Evolutionary conservation across 2,329 filamentous ascomycete genomes (phyloP).

Genomic region (Verticillium zaregamsianum): DNA sequence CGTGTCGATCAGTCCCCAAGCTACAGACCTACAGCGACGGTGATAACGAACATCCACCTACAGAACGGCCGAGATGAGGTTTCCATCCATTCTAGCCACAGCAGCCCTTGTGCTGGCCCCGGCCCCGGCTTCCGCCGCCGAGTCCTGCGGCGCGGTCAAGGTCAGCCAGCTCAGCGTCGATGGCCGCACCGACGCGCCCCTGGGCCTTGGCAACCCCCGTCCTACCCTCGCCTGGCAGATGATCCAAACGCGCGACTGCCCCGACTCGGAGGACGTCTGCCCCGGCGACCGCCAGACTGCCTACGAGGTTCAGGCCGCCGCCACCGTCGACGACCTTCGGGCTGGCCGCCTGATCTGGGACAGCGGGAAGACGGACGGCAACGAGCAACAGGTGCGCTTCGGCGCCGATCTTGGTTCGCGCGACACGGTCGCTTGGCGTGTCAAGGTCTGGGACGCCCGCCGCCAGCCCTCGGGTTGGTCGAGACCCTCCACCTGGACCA

Average conservation of each 20-base stretch:
- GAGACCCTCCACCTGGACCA: slow-evolving; percentile 5
- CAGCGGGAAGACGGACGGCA: not conserved
- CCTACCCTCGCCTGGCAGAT: slow-evolving; percentile 6
- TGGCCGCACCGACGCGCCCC: slow-evolving; percentile 3
- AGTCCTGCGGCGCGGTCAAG: slow-evolving; percentile 4
- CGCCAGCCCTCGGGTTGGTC: slow-evolving; percentile 5
- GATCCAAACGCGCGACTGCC: slow-evolving; percentile 1
- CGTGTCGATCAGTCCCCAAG: not conserved
- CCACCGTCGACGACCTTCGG: slow-evolving; percentile 1
- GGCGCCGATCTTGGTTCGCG: not conserved
- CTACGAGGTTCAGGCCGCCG: slow-evolving; percentile 5
- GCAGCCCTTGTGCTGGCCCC: not conserved
- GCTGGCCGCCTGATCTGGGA: slow-evolving; percentile 6
- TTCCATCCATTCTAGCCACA: not conserved
- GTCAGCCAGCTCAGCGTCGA: slow-evolving; percentile 6
- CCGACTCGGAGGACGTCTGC: not conserved
- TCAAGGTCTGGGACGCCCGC: slow-evolving; percentile 5
- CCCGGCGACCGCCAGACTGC: slow-evolving; percentile 6
- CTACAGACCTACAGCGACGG: not conserved
- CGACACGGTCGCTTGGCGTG: slow-evolving; percentile 4
- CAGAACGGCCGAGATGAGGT: not conserved
- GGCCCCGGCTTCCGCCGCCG: not conserved
- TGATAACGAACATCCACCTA: not conserved
- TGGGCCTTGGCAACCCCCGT: slow-evolving; percentile 5
- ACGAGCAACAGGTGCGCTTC: not conserved